These are phyloP conservation scores for Termitomyces eurrhizus DNA, from an alignment of 768 basidiomycete genomes.

Conservation along the genomic window DNA sequence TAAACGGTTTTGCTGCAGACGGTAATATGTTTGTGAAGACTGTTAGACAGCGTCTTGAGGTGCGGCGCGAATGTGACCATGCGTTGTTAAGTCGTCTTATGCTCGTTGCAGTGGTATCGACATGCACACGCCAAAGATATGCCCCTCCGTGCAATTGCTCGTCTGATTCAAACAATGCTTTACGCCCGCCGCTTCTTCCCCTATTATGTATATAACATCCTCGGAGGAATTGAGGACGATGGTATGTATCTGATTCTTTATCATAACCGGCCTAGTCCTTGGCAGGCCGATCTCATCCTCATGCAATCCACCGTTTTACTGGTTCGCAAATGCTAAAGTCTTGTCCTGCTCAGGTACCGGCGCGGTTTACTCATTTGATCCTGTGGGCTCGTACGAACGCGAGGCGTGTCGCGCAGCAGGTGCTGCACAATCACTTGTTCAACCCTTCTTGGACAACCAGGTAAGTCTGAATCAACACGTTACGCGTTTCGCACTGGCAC, in stretches of 20 bases:
- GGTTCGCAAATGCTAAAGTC: constrained; percentile 8
- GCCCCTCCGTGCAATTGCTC: constrained; percentile 95
- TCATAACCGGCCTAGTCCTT: constrained; percentile 15
- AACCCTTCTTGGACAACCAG: constrained; percentile 99
- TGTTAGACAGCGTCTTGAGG: constrained; percentile 93
- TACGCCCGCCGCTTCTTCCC: constrained; percentile 97
- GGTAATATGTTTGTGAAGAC: constrained; percentile 98
- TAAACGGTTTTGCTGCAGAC: constrained; percentile 97
- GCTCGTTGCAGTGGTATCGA: constrained; percentile 78
- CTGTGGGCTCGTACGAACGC: constrained; percentile 96
- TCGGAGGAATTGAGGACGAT: constrained; percentile 95
- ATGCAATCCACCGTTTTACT: constrained; percentile 2
- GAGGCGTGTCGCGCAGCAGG: constrained; percentile 96
- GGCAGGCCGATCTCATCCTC: constrained; percentile 18
- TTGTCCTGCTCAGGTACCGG: constrained; percentile 64
- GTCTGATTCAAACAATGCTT: constrained; percentile 97
- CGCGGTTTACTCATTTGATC: constrained; percentile 99
- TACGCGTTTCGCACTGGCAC: constrained; percentile 15
- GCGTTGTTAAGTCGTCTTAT: constrained; percentile 1
- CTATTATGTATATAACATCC: constrained; percentile 95
- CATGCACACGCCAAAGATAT: constrained; percentile 97
- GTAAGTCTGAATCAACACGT: constrained; percentile 43
- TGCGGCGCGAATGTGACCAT: constrained; percentile 31
- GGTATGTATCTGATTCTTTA: constrained; percentile 48
- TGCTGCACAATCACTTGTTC: constrained; percentile 89